Percentiles rank a stretch among this genome's conserved stretches.
Evolutionary conservation across 2,329 filamentous ascomycete genomes (phyloP).

Genomic region (Dendryphion nanum): DNA sequence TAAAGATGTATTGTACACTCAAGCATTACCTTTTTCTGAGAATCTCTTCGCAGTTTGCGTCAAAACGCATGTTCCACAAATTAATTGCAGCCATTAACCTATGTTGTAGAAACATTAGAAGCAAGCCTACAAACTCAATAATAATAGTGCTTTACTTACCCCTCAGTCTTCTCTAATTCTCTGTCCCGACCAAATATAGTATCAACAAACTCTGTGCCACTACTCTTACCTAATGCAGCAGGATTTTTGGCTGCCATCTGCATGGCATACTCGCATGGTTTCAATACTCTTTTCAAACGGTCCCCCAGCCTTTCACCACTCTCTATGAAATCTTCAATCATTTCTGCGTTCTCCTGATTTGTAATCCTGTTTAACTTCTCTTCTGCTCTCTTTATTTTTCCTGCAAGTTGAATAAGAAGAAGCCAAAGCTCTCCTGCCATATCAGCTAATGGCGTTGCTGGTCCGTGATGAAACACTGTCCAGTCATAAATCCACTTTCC

Average conservation of each 20-base stretch:
- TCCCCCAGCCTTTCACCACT: constrained; percentile 83
- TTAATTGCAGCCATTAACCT: constrained; percentile 85
- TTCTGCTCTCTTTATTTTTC: constrained; percentile 89
- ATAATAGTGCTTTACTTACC: no score
- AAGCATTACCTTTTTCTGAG: no score
- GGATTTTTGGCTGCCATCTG: constrained; percentile 75
- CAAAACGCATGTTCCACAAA: constrained; percentile 89
- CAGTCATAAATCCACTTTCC: constrained; percentile 99
- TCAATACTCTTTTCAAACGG: constrained; percentile 82
- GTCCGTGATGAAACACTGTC: constrained; percentile 88
- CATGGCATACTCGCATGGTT: constrained; percentile 95
- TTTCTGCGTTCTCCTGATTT: constrained; percentile 69
- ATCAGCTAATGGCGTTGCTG: constrained; percentile 79
- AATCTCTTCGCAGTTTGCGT: constrained; percentile 93
- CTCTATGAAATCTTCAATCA: constrained; percentile 87
- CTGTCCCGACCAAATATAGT: constrained; percentile 91
- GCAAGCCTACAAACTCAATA: no score
- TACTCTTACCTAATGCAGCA: constrained; percentile 78
- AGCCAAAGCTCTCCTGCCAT: constrained; percentile 95
- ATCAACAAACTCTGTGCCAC: constrained; percentile 92
- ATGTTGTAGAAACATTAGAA: no score
- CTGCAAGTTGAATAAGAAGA: constrained; percentile 86
- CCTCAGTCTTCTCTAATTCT: constrained; percentile 85
- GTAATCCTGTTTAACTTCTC: constrained; percentile 73
- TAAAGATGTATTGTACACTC: no score